These are phyloP conservation scores for Penicillium sp. DNA, from an alignment of 2,329 filamentous ascomycete species.

Conservation along the genomic window DNA sequence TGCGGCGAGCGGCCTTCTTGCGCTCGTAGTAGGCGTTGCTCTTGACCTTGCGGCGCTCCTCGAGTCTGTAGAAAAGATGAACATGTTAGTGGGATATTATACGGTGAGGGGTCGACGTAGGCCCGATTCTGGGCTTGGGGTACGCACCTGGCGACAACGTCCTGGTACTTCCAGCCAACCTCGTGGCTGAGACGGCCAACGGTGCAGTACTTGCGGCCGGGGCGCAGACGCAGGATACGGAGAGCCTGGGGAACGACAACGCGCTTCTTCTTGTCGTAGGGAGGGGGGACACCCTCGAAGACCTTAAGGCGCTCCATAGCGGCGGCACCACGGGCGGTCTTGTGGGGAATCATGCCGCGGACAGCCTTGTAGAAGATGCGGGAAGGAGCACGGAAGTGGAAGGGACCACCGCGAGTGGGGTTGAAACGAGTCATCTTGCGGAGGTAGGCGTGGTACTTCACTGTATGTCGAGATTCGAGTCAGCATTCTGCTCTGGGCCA, in stretches of 20 bases:
- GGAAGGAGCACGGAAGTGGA: slow-evolving; percentile 99
- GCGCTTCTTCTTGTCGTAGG: slow-evolving; percentile 99
- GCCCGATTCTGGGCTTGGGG: neutral
- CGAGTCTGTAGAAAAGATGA: slow-evolving; percentile 67
- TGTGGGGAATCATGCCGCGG: slow-evolving; percentile 99
- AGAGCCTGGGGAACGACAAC: slow-evolving; percentile 98
- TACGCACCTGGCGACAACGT: slow-evolving; percentile 93
- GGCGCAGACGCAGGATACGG: slow-evolving; percentile 93
- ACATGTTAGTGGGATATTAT: slow-evolving; percentile 17
- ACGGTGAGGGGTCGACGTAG: neutral
- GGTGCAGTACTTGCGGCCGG: slow-evolving; percentile 99
- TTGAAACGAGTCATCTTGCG: slow-evolving; percentile 99
- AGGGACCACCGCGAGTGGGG: slow-evolving; percentile 98
- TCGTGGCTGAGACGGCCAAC: slow-evolving; percentile 97
- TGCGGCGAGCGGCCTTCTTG: slow-evolving; percentile 95
- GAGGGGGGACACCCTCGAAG: slow-evolving; percentile 98
- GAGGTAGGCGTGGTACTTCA: slow-evolving; percentile 99
- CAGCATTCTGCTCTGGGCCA: slow-evolving; percentile 38
- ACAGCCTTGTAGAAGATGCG: slow-evolving; percentile 99
- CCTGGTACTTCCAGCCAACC: slow-evolving; percentile 99
- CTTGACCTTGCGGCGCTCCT: slow-evolving; percentile 99
- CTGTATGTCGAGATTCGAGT: slow-evolving; percentile 57
- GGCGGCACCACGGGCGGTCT: slow-evolving; percentile 95
- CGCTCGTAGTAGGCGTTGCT: slow-evolving; percentile 98
- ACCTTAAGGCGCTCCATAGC: slow-evolving; percentile 99